These are phyloP conservation scores for Boletus fagicola DNA, from an alignment of 768 basidiomycete species.

Conservation along the genomic window DNA sequence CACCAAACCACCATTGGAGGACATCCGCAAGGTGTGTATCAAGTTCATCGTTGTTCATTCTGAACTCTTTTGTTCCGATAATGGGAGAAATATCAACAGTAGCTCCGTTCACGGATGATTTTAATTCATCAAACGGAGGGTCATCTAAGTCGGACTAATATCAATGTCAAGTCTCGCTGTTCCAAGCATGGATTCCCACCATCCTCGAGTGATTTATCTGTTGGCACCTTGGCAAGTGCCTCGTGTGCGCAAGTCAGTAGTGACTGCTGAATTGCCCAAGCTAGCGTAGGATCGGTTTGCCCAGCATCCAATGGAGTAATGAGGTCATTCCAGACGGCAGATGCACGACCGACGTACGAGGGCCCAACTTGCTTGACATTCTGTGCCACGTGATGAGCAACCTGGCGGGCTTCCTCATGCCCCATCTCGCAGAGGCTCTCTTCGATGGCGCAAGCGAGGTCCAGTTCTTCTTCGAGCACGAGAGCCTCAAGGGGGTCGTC, in stretches of 20 bases:
- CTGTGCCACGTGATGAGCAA: constrained; percentile 8
- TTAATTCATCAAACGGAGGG: neutral
- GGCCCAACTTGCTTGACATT: constrained; percentile 6
- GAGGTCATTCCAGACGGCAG: constrained; percentile 11
- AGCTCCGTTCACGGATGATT: neutral
- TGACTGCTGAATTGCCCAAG: constrained; percentile 33
- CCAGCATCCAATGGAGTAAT: constrained; percentile 2
- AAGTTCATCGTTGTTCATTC: constrained; percentile 51
- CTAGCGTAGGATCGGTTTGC: constrained; percentile 23
- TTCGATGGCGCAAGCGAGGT: constrained; percentile 46
- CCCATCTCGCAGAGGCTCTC: constrained; percentile 39
- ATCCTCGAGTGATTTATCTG: neutral
- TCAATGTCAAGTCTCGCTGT: constrained; percentile 2
- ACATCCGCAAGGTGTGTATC: constrained; percentile 52
- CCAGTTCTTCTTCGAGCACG: constrained; percentile 37
- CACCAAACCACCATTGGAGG: constrained; percentile 75
- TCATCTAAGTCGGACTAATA: constrained; percentile 2
- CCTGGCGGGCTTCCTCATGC: constrained; percentile 3
- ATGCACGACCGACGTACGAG: constrained; percentile 2
- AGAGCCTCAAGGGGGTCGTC: constrained; percentile 18
- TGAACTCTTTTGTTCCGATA: constrained; percentile 65
- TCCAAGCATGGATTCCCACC: constrained; percentile 11
- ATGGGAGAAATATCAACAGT: constrained; percentile 36
- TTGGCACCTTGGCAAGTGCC: neutral
- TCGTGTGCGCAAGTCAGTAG: constrained; percentile 16